Evolutionary conservation across 106 monocot species (phyloP), one percentile per base, ranked within the genome.

Genomic region (Dendrobium huoshanense): DNA sequence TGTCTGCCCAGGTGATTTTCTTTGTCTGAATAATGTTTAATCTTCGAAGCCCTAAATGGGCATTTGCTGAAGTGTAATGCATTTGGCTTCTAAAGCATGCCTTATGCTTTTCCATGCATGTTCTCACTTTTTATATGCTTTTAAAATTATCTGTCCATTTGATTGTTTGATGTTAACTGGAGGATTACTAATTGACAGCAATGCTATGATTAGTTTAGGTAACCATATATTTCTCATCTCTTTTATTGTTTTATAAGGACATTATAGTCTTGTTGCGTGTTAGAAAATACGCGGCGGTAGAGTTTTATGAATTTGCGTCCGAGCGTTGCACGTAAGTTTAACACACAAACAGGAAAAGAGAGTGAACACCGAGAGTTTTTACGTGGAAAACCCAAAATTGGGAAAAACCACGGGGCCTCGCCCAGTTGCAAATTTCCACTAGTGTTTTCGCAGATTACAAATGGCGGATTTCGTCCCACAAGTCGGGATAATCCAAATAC

Each of bases 1-100:
- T 78, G 25, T 9, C 13, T 19, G 3, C 78, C 56, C 78, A 78
- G 76, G 76, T 76, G 22, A 27, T 76, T 45, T 73, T 76, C 45
- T 76, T 76, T 48, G 11, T 11, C 24, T 49, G 76, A 27, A 48
- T 51, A 51, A 51, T 76, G 0, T 49, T 48, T 27, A 76, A 18
- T 76, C 13, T 47, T 13, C 11, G 20, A 25, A 49, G 11, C 3
- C 40, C 49, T 4, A 48, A 76, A 15, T 48, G 76, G 48, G 76
- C 41, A 25, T 48, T 48, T 76, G 49, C 45, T 41, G 1, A 76
- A 11, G 9, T 27, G 17, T 49, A 25, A 76, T 76, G 49, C 48
- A 49, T 16, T 0, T 44, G 20, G 41, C 16, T 74, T 74, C 42
- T 44, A 41, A 74, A 44, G 44, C 17, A 9, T 74, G 73, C 49